Evolutionary conservation across 257 asterid genomes (phyloP).

Genomic region (Nicotiana tabacum): DNA sequence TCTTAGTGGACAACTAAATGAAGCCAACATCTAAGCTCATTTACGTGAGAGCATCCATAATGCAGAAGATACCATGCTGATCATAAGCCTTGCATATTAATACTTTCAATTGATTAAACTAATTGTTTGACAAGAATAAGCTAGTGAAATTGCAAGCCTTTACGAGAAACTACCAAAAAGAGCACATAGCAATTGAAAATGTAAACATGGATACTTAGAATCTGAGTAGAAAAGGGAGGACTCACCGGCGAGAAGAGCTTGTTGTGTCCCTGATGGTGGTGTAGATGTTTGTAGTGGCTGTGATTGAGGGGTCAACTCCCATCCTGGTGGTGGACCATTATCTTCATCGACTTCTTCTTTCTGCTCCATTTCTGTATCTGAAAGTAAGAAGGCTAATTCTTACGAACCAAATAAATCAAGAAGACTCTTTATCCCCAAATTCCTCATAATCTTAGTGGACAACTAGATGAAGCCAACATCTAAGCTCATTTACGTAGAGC

Average conservation of each 20-base stretch:
- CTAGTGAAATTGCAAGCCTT: background rate
- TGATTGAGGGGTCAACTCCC: constrained; percentile 41
- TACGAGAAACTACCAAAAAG: constrained; percentile 1
- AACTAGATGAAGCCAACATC: background rate
- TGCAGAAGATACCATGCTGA: background rate
- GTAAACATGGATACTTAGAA: background rate
- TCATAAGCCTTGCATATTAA: background rate
- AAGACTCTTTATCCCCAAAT: constrained; percentile 2
- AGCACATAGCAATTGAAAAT: background rate
- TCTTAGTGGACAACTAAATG: background rate
- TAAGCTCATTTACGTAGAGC: background rate
- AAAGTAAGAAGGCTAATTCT: constrained; percentile 19
- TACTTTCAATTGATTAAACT: background rate
- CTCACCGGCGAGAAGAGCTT: constrained; percentile 41
- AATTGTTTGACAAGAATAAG: background rate
- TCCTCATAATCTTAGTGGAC: background rate
- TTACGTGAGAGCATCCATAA: background rate
- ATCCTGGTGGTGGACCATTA: constrained; percentile 73
- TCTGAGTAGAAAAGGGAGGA: background rate
- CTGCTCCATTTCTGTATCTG: constrained; percentile 36
- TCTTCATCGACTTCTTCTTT: constrained; percentile 34
- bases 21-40: background rate
- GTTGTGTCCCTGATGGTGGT: constrained; percentile 32
- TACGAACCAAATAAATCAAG: constrained; percentile 11
- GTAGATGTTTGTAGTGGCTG: constrained; percentile 29